A percentile compares a stretch with the other conserved stretches of the same genome.
Conservation (phyloP, 2,329 filamentous ascomycete genomes). For the Hymenoscyphus albidus region DNA sequence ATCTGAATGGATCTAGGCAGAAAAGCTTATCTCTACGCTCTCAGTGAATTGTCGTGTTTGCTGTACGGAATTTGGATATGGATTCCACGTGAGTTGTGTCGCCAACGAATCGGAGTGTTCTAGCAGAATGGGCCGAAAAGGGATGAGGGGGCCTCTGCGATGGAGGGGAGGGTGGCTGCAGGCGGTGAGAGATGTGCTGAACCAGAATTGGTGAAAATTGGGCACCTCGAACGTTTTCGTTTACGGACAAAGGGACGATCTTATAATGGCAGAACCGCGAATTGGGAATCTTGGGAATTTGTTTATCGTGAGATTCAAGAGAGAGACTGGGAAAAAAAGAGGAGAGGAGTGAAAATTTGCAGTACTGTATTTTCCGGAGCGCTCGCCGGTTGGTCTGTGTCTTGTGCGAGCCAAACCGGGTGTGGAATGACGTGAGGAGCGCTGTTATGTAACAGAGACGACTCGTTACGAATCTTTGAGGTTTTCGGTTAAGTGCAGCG, state of each 20-base stretch:
- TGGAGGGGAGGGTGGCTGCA: conserved; percentile 1
- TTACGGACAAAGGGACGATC: neutral
- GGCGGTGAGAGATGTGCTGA: conserved; percentile 3
- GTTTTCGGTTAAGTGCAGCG: conserved; percentile 14
- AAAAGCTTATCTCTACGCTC: conserved; percentile 2
- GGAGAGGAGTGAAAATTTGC: conserved; percentile 3
- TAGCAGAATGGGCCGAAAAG: neutral
- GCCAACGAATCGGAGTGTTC: conserved; percentile 5
- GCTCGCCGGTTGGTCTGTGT: conserved; percentile 9
- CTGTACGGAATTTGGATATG: neutral
- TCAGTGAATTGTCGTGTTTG: neutral
- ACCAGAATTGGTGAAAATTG: conserved; percentile 2
- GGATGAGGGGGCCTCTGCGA: neutral
- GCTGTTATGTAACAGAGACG: conserved; percentile 23
- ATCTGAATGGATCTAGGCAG: neutral
- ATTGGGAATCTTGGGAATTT: neutral
- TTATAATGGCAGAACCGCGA: neutral
- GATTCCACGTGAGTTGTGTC: conserved; percentile 1
- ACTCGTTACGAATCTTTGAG: conserved; percentile 6
- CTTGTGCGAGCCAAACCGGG: conserved; percentile 7
- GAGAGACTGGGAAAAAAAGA: neutral
- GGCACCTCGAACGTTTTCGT: conserved; percentile 1
- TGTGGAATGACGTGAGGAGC: conserved; percentile 18
- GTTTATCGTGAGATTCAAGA: conserved; percentile 1
- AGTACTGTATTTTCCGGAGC: conserved; percentile 4